A percentile compares a stretch with the other conserved stretches of the same genome.
Evolutionary conservation across 2,329 filamentous ascomycete genomes (phyloP).

Genomic region (Byssoonygena ceratinophila): DNA sequence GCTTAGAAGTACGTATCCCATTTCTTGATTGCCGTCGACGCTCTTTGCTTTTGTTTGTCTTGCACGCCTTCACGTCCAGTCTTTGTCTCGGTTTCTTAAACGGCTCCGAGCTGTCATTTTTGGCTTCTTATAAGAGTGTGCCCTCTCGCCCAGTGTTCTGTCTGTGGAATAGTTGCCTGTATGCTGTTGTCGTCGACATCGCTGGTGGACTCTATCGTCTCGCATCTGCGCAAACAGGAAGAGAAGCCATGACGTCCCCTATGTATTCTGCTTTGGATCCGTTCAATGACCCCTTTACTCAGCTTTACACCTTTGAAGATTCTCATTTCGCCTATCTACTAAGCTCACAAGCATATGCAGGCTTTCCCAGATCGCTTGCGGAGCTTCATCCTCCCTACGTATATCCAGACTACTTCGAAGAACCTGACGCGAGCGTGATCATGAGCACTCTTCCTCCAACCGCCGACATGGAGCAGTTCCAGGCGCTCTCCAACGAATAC

Average conservation of each 20-base stretch:
- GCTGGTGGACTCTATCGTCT: no score
- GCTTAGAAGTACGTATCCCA: neutral
- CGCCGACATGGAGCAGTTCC: constrained; percentile 51
- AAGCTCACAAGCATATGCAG: neutral
- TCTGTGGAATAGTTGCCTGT: neutral
- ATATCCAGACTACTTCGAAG: neutral
- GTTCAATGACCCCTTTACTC: neutral
- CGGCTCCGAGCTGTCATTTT: no score
- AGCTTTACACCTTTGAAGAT: neutral
- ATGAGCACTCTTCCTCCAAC: constrained; percentile 27
- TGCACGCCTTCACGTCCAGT: neutral
- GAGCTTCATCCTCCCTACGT: constrained; percentile 4
- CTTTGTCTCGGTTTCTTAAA: neutral
- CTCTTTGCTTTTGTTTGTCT: neutral
- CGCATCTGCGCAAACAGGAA: no score
- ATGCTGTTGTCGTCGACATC: neutral
- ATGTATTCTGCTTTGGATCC: neutral
- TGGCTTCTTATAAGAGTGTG: no score
- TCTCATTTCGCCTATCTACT: neutral
- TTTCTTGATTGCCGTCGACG: neutral
- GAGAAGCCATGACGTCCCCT: neutral
- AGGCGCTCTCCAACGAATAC: constrained; percentile 52
- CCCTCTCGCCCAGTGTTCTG: neutral
- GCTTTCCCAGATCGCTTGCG: neutral
- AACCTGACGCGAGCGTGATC: neutral